Percentiles rank a stretch among this genome's conserved stretches.
Conservation (phyloP, 108 stramenopile genomes). For the Epithemia pelagica region DNA sequence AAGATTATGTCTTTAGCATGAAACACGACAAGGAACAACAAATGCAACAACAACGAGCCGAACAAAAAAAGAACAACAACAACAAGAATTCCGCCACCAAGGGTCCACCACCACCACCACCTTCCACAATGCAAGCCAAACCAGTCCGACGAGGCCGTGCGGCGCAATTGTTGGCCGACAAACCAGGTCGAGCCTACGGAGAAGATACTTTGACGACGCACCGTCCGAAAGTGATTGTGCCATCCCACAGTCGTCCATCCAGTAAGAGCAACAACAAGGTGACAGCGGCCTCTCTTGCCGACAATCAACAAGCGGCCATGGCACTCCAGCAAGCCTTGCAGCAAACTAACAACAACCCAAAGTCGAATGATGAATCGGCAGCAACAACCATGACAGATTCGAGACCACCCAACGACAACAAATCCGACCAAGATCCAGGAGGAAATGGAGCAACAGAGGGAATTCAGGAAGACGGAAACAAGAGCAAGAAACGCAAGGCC, state of each 20-base stretch:
- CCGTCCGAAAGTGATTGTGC: conserved; percentile 43
- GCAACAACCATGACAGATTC: too few relatives aligned
- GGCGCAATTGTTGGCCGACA: conserved; percentile 59
- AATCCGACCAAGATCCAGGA: conserved; percentile 28
- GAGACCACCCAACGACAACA: conserved; percentile 17
- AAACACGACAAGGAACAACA: conserved; percentile 80
- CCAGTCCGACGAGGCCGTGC: conserved; percentile 42
- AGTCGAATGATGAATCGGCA: too few relatives aligned
- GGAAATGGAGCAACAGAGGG: conserved; percentile 40
- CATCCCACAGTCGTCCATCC: too few relatives aligned
- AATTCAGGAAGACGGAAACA: conserved; percentile 38
- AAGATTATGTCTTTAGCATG: conserved; percentile 94
- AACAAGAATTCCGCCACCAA: conserved; percentile 18
- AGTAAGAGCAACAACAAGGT: too few relatives aligned
- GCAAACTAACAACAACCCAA: too few relatives aligned
- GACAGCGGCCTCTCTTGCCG: too few relatives aligned
- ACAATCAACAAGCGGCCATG: conserved; percentile 27
- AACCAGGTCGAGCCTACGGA: too few relatives aligned
- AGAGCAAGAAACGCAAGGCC: conserved; percentile 28
- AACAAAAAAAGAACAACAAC: conserved; percentile 35
- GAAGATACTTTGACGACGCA: too few relatives aligned
- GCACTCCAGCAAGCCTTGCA: conserved; percentile 24
- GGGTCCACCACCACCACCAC: neutral
- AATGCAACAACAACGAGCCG: conserved; percentile 47
- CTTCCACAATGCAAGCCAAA: neutral